Evolutionary conservation across 2,329 filamentous ascomycete genomes (phyloP).

Genomic region (Aspergillus ibericus): DNA sequence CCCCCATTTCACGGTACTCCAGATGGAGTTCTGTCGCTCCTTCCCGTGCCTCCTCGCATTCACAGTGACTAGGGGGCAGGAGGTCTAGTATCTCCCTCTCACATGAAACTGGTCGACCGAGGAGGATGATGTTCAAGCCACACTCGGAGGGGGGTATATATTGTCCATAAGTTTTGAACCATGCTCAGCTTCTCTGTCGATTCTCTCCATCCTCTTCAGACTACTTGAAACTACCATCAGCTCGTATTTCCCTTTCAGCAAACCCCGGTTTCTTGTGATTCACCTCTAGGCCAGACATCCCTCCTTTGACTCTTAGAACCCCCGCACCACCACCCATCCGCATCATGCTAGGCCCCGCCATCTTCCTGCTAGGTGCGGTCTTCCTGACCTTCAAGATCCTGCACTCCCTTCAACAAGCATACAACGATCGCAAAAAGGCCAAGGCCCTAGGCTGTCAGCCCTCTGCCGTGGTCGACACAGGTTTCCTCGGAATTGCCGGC

Average conservation of each 20-base stretch:
- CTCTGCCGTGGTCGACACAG: conserved; percentile 8
- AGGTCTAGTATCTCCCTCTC: too few relatives aligned
- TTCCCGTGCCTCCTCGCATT: neutral
- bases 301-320: neutral
- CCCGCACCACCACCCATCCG: neutral
- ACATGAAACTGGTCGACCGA: too few relatives aligned
- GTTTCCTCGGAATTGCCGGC: conserved; percentile 25
- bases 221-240: too few relatives aligned
- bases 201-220: too few relatives aligned
- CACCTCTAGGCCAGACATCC: too few relatives aligned
- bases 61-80: neutral
- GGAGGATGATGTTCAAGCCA: too few relatives aligned
- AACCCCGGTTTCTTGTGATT: too few relatives aligned
- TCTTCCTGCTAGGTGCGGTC: conserved; percentile 22
- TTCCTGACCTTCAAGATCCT: conserved; percentile 24
- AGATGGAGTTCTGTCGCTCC: too few relatives aligned
- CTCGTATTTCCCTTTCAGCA: too few relatives aligned
- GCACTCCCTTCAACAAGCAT: conserved; percentile 21
- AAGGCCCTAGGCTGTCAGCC: conserved; percentile 30
- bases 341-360: conserved; percentile 24
- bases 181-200: too few relatives aligned
- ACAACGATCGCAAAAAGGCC: conserved; percentile 25
- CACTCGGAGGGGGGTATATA: too few relatives aligned
- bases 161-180: too few relatives aligned
- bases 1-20: neutral